A percentile compares a stretch with the other conserved stretches of the same genome.
phyloP scores from a whole-genome alignment of 2,329 filamentous ascomycete genomes.

The Fusarium pseudonygamai region DNA sequence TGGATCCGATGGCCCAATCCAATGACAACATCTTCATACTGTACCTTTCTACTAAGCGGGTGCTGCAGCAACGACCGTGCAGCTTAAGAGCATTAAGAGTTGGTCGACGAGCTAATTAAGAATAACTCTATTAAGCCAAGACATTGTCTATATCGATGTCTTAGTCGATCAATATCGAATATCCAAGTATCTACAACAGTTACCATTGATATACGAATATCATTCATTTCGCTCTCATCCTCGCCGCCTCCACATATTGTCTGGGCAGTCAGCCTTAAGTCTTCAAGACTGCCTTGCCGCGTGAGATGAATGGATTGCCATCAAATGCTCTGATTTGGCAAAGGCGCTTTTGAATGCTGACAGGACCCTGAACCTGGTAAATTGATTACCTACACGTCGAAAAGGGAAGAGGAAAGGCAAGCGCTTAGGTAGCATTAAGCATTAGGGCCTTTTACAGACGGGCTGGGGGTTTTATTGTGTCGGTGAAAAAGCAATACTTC shows the following conservation, averaged over 20 bases:
- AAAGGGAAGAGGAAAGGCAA: neutral
- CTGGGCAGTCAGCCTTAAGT: constrained; percentile 30
- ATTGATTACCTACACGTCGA: neutral
- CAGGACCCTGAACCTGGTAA: constrained; percentile 20
- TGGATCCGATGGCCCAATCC: constrained; percentile 21
- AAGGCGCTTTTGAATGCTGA: constrained; percentile 29
- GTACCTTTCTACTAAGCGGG: neutral
- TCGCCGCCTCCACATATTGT: neutral
- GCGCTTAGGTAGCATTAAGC: neutral
- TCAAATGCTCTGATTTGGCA: constrained; percentile 21
- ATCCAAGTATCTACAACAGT: neutral
- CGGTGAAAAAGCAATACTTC: neutral
- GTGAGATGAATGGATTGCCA: constrained; percentile 13
- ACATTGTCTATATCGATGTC: neutral
- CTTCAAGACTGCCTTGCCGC: constrained; percentile 25
- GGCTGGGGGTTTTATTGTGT: neutral
- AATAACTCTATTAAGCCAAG: neutral
- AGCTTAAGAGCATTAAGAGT: constrained; percentile 3
- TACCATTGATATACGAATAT: neutral
- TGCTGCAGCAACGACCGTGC: constrained; percentile 25
- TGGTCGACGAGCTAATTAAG: neutral
- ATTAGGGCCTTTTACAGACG: neutral
- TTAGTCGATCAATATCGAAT: neutral
- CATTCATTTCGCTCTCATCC: neutral
- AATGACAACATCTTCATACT: constrained; percentile 6